These are phyloP conservation scores for Skeletonema marinoi DNA, from an alignment of 108 stramenopile species.

Conservation along the genomic window DNA sequence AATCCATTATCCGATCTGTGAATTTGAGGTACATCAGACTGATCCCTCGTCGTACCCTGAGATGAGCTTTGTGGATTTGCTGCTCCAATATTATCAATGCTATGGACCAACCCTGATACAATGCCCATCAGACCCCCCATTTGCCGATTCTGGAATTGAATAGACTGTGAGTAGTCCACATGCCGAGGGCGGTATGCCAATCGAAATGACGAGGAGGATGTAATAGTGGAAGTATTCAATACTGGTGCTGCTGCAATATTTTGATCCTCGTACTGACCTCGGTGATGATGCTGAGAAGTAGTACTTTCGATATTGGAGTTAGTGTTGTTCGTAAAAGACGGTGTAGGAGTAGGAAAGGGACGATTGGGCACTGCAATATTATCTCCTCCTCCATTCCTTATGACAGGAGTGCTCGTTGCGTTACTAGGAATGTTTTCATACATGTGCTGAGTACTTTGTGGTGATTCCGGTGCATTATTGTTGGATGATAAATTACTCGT, in stretches of 20 bases:
- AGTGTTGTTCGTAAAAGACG: not conserved
- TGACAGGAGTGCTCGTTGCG: not conserved
- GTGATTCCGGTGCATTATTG: not conserved
- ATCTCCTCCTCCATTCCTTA: not conserved
- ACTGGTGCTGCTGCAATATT: not conserved
- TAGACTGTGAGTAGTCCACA: not conserved
- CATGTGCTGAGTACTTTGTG: not conserved
- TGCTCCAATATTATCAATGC: not conserved
- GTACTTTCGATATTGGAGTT: not conserved
- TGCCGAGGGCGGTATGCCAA: not conserved
- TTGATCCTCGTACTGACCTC: not conserved
- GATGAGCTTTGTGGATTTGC: not conserved
- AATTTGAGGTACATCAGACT: conserved; percentile 22
- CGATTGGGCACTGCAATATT: not conserved
- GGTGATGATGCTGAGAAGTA: not conserved
- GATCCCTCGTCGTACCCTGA: not conserved
- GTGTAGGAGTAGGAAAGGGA: not conserved
- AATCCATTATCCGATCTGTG: conserved; percentile 43
- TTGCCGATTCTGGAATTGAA: not conserved
- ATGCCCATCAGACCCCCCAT: not conserved
- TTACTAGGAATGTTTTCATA: not conserved
- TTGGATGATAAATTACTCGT: not conserved
- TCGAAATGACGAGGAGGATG: not conserved
- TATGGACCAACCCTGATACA: not conserved
- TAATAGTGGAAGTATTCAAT: not conserved